Conservation (phyloP, 148 eudicot species). For the Rhododendron ferrugineum region DNA sequence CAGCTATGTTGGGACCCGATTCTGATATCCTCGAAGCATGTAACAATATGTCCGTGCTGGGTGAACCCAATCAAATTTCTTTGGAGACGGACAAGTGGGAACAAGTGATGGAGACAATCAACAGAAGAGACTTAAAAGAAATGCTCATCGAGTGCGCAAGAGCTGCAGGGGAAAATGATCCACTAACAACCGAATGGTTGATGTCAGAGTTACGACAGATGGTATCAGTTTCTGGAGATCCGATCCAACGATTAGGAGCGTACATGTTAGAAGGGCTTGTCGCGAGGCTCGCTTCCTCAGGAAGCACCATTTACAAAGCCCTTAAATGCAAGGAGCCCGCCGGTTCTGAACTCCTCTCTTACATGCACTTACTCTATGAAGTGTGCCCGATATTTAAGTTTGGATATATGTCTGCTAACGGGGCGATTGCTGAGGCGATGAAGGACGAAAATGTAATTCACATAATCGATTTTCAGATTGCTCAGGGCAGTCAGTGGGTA, state of each 20-base stretch:
- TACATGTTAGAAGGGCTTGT: slow-evolving; percentile 61
- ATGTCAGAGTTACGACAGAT: slow-evolving; percentile 40
- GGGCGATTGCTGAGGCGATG: slow-evolving; percentile 51
- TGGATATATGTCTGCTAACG: slow-evolving; percentile 61
- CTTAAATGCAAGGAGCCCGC: slow-evolving; percentile 49
- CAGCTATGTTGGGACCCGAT: slow-evolving; percentile 41
- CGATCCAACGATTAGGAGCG: slow-evolving; percentile 53
- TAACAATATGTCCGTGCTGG: slow-evolving; percentile 2
- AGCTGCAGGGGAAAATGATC: slow-evolving; percentile 39
- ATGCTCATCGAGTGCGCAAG: slow-evolving; percentile 48
- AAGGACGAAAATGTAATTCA: slow-evolving; percentile 43
- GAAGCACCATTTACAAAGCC: slow-evolving; percentile 48
- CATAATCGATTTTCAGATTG: slow-evolving; percentile 57
- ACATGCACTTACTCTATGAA: slow-evolving; percentile 52
- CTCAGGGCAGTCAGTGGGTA: slow-evolving; percentile 57
- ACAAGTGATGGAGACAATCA: slow-evolving; percentile 26
- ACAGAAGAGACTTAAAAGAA: slow-evolving; percentile 23
- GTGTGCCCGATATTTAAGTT: slow-evolving; percentile 57
- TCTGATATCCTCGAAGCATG: slow-evolving; percentile 12
- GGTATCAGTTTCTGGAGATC: slow-evolving; percentile 63
- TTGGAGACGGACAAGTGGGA: slow-evolving; percentile 22
- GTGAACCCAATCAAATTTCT: slow-evolving; percentile 4
- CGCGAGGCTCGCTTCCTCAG: slow-evolving; percentile 44
- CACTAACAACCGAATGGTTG: slow-evolving; percentile 33
- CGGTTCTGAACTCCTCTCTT: slow-evolving; percentile 38